Conservation (phyloP, 2,329 filamentous ascomycete species). For the Helminthosporium solani region DNA sequence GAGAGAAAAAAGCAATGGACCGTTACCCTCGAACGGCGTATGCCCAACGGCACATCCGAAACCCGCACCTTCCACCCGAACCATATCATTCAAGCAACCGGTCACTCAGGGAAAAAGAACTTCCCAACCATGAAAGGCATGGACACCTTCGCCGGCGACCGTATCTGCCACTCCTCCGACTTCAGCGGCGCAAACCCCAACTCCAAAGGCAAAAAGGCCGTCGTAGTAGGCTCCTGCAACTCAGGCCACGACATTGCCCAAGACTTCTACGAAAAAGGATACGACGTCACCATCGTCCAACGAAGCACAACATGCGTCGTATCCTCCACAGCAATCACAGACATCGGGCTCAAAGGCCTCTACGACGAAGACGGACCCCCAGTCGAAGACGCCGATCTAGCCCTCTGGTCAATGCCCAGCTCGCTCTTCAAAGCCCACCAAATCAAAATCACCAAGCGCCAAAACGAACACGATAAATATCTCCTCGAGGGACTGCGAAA, state of each 20-base stretch:
- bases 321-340: slow-evolving; percentile 25
- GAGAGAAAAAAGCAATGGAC: slow-evolving; percentile 42
- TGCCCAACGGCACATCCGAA: slow-evolving; percentile 20
- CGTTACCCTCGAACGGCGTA: slow-evolving; percentile 30
- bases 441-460: slow-evolving; percentile 24
- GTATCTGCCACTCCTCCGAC: slow-evolving; percentile 33
- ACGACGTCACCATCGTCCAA: slow-evolving; percentile 51
- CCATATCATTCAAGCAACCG: slow-evolving; percentile 34
- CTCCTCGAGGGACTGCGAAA: slow-evolving; percentile 45
- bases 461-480: slow-evolving; percentile 37
- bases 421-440: slow-evolving; percentile 35
- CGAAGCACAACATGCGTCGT: slow-evolving; percentile 45
- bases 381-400: slow-evolving; percentile 30
- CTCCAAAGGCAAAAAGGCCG: slow-evolving; percentile 44
- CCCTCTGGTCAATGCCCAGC: slow-evolving; percentile 38
- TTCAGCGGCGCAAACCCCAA: slow-evolving; percentile 36
- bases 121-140: slow-evolving; percentile 33
- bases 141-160: slow-evolving; percentile 41
- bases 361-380: slow-evolving; percentile 32
- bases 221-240: slow-evolving; percentile 52
- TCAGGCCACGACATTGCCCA: slow-evolving; percentile 53
- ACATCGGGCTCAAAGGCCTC: slow-evolving; percentile 32
- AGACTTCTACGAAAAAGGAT: slow-evolving; percentile 48
- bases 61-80: slow-evolving; percentile 29
- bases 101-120: slow-evolving; percentile 36